Percentiles rank a stretch among this genome's conserved stretches.
phyloP scores from a whole-genome alignment of 108 stramenopile genomes.

The Nitzschia sp. region DNA sequence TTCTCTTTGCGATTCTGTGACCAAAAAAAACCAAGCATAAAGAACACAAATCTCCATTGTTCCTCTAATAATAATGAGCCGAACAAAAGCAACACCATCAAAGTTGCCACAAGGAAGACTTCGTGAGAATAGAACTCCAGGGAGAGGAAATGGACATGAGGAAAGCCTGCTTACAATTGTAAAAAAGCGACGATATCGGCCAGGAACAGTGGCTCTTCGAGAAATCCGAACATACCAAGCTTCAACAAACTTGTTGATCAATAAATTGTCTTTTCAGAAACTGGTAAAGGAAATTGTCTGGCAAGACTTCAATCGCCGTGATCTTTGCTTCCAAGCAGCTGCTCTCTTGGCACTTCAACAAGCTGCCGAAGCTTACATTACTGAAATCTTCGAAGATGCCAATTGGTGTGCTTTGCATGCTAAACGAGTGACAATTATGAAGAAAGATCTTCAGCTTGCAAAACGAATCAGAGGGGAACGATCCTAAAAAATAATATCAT shows the following conservation, averaged over 20 bases:
- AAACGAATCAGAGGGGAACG: constrained; percentile 71
- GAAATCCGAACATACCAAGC: constrained; percentile 92
- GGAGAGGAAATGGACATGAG: too few relatives aligned
- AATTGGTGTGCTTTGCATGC: constrained; percentile 93
- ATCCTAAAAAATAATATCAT: too few relatives aligned
- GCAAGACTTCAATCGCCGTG: constrained; percentile 86
- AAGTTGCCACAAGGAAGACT: too few relatives aligned
- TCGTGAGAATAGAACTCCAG: too few relatives aligned
- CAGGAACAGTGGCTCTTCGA: too few relatives aligned
- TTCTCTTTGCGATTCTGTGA: too few relatives aligned
- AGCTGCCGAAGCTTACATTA: constrained; percentile 83
- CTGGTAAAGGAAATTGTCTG: constrained; percentile 82
- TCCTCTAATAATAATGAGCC: not conserved
- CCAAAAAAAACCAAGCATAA: too few relatives aligned
- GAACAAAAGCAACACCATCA: too few relatives aligned
- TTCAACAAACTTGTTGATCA: constrained; percentile 90
- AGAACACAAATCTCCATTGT: not conserved
- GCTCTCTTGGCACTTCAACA: constrained; percentile 90
- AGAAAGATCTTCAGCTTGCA: constrained; percentile 53
- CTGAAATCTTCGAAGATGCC: constrained; percentile 88
- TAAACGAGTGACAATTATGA: constrained; percentile 92
- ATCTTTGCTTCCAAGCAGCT: constrained; percentile 88
- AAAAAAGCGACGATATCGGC: too few relatives aligned
- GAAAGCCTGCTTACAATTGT: too few relatives aligned
- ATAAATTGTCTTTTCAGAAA: constrained; percentile 92